A percentile compares a stretch with the other conserved stretches of the same genome.
Evolutionary conservation across 1,139 yeast species (phyloP).

Genomic region (Saccharomyces hybrid): DNA sequence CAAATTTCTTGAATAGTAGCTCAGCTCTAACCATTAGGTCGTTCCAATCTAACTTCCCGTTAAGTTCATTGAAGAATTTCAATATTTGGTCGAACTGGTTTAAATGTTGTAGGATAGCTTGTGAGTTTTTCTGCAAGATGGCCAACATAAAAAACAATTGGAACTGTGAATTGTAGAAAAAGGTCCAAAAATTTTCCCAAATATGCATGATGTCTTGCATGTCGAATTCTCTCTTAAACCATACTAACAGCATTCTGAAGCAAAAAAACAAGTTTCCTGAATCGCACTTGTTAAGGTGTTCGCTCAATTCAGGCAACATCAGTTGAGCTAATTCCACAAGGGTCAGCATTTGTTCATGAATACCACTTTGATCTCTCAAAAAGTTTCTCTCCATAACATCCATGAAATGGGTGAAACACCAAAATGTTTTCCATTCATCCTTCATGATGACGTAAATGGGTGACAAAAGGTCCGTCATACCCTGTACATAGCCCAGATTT

Average conservation of each 20-base stretch:
- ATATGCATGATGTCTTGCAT: constrained; percentile 71
- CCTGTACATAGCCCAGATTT: constrained; percentile 91
- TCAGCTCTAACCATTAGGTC: constrained; percentile 77
- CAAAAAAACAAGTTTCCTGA: constrained; percentile 87
- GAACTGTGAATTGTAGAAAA: constrained; percentile 75
- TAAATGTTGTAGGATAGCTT: constrained; percentile 66
- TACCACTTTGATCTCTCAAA: constrained; percentile 84
- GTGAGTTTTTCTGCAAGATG: constrained; percentile 77
- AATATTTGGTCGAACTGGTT: constrained; percentile 81
- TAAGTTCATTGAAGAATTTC: constrained; percentile 85
- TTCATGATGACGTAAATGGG: constrained; percentile 73
- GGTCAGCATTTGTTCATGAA: constrained; percentile 79
- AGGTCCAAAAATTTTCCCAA: constrained; percentile 93
- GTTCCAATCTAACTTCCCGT: constrained; percentile 64
- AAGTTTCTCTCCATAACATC: constrained; percentile 93
- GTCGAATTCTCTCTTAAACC: constrained; percentile 89
- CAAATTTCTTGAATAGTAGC: constrained; percentile 68
- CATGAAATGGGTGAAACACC: constrained; percentile 88
- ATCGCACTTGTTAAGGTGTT: constrained; percentile 80
- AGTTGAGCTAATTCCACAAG: constrained; percentile 78
- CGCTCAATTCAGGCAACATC: constrained; percentile 77
- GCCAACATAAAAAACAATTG: constrained; percentile 83
- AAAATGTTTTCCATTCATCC: constrained; percentile 76
- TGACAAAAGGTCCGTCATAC: constrained; percentile 89
- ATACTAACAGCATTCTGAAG: constrained; percentile 87